Evolutionary conservation across 768 basidiomycete species (phyloP).

Genomic region (Clathrus columnatus): DNA sequence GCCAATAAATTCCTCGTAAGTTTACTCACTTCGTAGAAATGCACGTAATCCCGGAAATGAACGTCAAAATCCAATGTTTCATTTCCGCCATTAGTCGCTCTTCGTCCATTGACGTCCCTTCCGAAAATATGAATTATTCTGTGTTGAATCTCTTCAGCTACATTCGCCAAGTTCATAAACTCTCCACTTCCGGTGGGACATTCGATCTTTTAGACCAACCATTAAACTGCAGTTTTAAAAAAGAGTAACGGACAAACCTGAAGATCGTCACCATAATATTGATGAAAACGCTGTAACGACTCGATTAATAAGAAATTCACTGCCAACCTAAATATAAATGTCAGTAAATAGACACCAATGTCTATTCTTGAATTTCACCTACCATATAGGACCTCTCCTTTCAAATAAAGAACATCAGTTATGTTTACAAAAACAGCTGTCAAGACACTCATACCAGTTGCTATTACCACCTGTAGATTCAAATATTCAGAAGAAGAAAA

Average conservation of each 20-base stretch:
- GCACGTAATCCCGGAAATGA: constrained; percentile 93
- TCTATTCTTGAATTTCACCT: not conserved
- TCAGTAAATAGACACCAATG: not conserved
- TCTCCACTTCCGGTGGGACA: constrained; percentile 97
- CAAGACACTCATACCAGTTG: constrained; percentile 22
- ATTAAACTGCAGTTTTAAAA: not conserved
- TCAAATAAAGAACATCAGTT: not conserved
- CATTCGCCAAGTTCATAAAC: constrained; percentile 88
- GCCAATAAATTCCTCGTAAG: not conserved
- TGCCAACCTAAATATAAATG: constrained; percentile 59
- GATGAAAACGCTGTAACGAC: constrained; percentile 93
- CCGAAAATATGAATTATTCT: constrained; percentile 98
- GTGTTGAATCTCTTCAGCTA: constrained; percentile 97
- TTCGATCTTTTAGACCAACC: constrained; percentile 47
- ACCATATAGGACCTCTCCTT: constrained; percentile 20
- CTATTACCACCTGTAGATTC: constrained; percentile 20
- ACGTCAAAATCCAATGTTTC: constrained; percentile 83
- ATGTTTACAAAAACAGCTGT: constrained; percentile 4
- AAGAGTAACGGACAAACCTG: constrained; percentile 34
- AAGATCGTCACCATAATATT: constrained; percentile 90
- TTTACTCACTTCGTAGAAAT: constrained; percentile 80
- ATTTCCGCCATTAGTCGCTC: constrained; percentile 90
- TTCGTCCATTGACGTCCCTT: constrained; percentile 75
- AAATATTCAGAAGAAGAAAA: not conserved
- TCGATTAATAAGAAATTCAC: constrained; percentile 95